phyloP scores from a whole-genome alignment of 2,329 filamentous ascomycete genomes.

The Venturia effusa region DNA sequence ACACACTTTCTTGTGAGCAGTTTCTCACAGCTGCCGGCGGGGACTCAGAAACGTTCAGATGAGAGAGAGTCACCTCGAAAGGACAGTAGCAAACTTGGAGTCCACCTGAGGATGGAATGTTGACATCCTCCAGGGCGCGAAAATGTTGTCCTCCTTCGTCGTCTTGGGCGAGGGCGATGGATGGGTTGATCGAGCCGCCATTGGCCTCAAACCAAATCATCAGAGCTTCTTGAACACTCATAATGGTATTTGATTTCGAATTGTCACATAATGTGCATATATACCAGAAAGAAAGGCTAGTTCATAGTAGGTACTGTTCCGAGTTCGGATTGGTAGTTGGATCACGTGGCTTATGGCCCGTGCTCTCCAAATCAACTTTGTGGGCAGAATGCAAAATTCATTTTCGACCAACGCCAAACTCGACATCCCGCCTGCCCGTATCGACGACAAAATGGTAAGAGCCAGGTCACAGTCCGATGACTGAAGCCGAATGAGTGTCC shows the following conservation, averaged over 20 bases:
- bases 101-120: neutral
- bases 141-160: slow-evolving; percentile 9
- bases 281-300: neutral
- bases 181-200: slow-evolving; percentile 5
- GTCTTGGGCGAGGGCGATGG: slow-evolving; percentile 2
- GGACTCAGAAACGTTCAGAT: slow-evolving; percentile 20
- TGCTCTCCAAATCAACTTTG: neutral
- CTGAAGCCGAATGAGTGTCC: neutral
- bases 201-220: neutral
- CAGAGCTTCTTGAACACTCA: neutral
- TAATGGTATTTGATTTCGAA: neutral
- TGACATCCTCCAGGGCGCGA: neutral
- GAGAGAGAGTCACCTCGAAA: slow-evolving; percentile 23
- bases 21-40: neutral
- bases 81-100: slow-evolving; percentile 18
- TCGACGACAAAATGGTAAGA: slow-evolving; percentile 9
- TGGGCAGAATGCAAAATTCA: neutral
- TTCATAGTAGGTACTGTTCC: no score
- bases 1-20: slow-evolving; percentile 4
- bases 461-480: neutral
- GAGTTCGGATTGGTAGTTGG: neutral
- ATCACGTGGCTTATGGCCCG: neutral
- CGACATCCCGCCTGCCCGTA: neutral
- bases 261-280: neutral
- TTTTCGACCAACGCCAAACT: neutral